Evolutionary conservation across 352 stramenopile genomes (phyloP).

Genomic region (Globisporangium recalcitrans): DNA sequence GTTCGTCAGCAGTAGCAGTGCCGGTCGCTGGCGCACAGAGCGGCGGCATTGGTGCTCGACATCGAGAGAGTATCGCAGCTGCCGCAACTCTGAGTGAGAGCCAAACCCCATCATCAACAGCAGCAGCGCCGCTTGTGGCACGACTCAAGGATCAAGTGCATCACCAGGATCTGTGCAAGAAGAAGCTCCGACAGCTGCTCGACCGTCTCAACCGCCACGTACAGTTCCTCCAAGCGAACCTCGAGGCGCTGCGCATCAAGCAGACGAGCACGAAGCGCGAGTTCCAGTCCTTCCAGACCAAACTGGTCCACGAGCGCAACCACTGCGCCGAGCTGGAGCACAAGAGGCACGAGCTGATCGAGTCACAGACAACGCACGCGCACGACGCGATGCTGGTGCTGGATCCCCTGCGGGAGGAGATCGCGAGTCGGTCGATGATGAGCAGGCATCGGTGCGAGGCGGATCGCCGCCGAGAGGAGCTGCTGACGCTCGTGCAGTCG

Average conservation of each 20-base stretch:
- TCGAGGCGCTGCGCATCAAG: slow-evolving; percentile 27
- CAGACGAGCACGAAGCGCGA: slow-evolving; percentile 23
- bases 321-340: slow-evolving; percentile 25
- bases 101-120: neutral
- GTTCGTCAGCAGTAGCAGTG: neutral
- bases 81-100: neutral
- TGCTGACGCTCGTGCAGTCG: slow-evolving; percentile 43
- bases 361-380: slow-evolving; percentile 22
- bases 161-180: slow-evolving; percentile 51
- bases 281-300: slow-evolving; percentile 29
- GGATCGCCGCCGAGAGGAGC: slow-evolving; percentile 40
- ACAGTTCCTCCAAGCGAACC: slow-evolving; percentile 34
- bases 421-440: slow-evolving; percentile 37
- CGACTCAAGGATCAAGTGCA: slow-evolving; percentile 39
- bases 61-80: slow-evolving; percentile 11
- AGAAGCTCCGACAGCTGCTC: slow-evolving; percentile 41
- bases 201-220: slow-evolving; percentile 33
- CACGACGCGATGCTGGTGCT: slow-evolving; percentile 32
- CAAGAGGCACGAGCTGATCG: slow-evolving; percentile 23
- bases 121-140: neutral
- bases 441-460: slow-evolving; percentile 34
- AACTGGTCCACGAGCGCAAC: slow-evolving; percentile 33
- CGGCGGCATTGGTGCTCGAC: slow-evolving; percentile 2
- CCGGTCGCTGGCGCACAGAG: slow-evolving; percentile 7
- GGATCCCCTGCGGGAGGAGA: slow-evolving; percentile 42